Conservation (phyloP, 2,329 filamentous ascomycete genomes). For the Venturia asperata region DNA sequence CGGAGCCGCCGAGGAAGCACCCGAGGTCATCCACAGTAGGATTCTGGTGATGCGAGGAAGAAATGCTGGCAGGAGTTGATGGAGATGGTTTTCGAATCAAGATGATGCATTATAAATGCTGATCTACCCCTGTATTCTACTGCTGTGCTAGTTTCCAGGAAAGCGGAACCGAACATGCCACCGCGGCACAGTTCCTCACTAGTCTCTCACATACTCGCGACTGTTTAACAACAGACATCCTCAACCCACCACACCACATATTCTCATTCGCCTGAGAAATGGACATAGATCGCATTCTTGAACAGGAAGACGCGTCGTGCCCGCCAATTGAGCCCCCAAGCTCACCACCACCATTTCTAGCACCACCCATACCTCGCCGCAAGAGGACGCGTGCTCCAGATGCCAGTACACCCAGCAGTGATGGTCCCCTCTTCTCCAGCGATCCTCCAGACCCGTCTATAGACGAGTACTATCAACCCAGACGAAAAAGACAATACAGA, state of each 20-base stretch:
- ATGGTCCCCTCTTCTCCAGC: slow-evolving; percentile 64
- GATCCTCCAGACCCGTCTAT: slow-evolving; percentile 54
- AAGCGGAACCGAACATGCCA: not conserved
- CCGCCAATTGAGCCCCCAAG: slow-evolving; percentile 4
- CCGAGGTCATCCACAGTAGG: no score
- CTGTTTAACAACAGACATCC: not conserved
- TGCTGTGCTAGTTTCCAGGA: no score
- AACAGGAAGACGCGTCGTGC: not conserved
- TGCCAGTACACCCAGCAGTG: slow-evolving; percentile 38
- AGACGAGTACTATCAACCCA: slow-evolving; percentile 50
- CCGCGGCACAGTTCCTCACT: not conserved
- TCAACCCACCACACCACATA: not conserved
- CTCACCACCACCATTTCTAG: slow-evolving; percentile 14
- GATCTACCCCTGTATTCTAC: no score
- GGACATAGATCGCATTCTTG: not conserved
- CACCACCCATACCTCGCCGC: not conserved
- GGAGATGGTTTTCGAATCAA: no score
- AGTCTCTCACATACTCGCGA: not conserved
- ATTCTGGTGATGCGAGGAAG: no score
- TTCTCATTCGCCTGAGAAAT: slow-evolving; percentile 8
- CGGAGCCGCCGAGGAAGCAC: no score
- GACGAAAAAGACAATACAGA: slow-evolving; percentile 55
- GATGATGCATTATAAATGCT: no score
- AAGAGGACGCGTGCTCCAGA: slow-evolving; percentile 13
- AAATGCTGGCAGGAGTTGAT: no score